phyloP scores from a whole-genome alignment of 768 basidiomycete genomes.

The Strobilomyces dryophilus region DNA sequence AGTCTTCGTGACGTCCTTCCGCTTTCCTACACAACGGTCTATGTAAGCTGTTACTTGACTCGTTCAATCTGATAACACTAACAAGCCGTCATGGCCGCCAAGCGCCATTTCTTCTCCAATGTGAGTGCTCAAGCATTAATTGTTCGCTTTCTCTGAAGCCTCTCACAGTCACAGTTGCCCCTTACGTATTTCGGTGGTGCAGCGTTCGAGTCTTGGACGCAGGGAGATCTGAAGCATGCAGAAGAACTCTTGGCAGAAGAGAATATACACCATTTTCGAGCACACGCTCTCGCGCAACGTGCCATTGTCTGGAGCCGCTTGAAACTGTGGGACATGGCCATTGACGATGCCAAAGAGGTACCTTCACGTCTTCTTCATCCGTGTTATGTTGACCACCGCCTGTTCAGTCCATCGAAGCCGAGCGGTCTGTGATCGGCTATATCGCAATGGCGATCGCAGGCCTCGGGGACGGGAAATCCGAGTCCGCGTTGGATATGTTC shows the following conservation, averaged over 20 bases:
- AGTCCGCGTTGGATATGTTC: not conserved
- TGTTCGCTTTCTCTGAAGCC: not conserved
- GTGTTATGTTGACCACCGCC: not conserved
- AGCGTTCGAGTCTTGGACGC: not conserved
- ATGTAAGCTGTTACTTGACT: not conserved
- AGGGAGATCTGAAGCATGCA: not conserved
- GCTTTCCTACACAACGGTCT: not conserved
- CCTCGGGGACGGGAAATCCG: not conserved
- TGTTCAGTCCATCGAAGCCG: not conserved
- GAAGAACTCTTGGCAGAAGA: not conserved
- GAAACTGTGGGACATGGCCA: not conserved
- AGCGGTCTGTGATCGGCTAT: not conserved
- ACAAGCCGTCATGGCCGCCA: not conserved
- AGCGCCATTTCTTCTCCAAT: not conserved
- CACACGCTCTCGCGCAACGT: not conserved
- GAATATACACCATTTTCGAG: not conserved
- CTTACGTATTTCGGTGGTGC: not conserved
- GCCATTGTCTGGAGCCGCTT: not conserved
- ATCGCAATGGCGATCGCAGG: not conserved
- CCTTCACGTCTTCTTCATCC: not conserved
- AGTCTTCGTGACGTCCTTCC: not conserved
- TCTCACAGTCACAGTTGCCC: not conserved
- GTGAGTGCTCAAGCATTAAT: not conserved
- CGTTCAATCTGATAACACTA: not conserved
- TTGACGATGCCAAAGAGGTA: not conserved